phyloP scores from a whole-genome alignment of 129 eudicot species.

The Helichrysum umbraculigerum region DNA sequence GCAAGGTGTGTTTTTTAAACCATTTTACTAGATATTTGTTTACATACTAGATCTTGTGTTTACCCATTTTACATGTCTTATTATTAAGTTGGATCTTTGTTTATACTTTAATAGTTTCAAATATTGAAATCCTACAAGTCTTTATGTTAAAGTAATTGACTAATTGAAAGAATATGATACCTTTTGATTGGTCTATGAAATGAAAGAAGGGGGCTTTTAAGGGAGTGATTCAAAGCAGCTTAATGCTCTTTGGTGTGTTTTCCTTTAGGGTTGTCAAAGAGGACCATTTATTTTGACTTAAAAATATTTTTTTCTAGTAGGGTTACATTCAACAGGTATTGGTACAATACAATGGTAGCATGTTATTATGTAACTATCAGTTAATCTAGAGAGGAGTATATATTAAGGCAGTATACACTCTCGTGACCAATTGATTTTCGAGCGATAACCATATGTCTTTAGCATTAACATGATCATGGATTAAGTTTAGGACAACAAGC shows the following conservation, averaged over 20 bases:
- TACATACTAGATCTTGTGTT: constrained; percentile 35
- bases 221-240: background rate
- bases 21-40: constrained; percentile 33
- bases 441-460: background rate
- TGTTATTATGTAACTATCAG: background rate
- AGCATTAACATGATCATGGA: too few relatives aligned
- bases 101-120: constrained; percentile 5
- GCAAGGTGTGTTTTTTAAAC: constrained; percentile 44
- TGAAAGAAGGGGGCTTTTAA: background rate
- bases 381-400: background rate
- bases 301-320: background rate
- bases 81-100: constrained; percentile 10
- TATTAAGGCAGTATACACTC: background rate
- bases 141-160: background rate
- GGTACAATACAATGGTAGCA: background rate
- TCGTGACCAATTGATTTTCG: background rate
- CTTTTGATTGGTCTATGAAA: constrained; percentile 23
- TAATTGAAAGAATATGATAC: constrained; percentile 29
- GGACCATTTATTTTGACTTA: background rate
- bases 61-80: background rate
- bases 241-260: background rate
- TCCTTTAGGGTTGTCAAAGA: background rate
- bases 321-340: background rate
- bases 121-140: background rate
- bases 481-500: background rate